Base-by-base conservation (phyloP, 1,284 basidiomycete genomes). In the Omphalotus olearius region DNA sequence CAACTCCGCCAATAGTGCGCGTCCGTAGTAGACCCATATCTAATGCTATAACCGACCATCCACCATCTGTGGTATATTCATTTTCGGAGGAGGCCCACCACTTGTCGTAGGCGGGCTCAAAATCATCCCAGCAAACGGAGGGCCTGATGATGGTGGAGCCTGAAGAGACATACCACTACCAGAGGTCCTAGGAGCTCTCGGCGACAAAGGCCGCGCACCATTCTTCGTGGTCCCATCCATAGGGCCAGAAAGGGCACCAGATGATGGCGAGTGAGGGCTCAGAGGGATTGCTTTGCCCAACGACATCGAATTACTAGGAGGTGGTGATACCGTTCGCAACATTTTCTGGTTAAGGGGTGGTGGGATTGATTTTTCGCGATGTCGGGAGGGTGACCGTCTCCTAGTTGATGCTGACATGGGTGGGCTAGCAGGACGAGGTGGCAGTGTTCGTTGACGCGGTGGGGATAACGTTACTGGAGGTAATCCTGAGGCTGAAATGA, bases 21-120 rank as follows among this genome's bases (percentile, higher is more conserved):
- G n/a, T 17, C 38, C 16, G n/a, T 40, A 40, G 9, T n/a, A n/a
- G 6, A 2, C n/a, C 25, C 43, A 20, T 6, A 5, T 28, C 14
- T 30, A 26, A 47, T 53, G 23, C 30, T 48, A 50, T 35, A 35
- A 45, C 17, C 44, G 44, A 7, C 42, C 42, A 36, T 54, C 52
- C 23, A 54, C 41, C 6, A 54, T 39, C 36, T 50, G 47, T 16
- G 52, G 52, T 7, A 54, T 48, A 17, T 43, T 45, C 47, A 50
- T 46, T 37, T 45, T 54, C 3, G 52, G 37, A 40, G 47, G 47
- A 23, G 35, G 36, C 30, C 9, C 30, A 33, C 30, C 16, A 50
- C 23, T 50, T 16, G 23, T 39, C 28, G 48, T 20, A 18, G 40
- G n/a, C 11, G 36, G 33, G 20, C 40, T 50, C 35, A 41, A 20